Percentiles rank a stretch among this genome's conserved stretches.
Evolutionary conservation across 305 asterid species (phyloP).

Genomic region (Solanum hybrid): DNA sequence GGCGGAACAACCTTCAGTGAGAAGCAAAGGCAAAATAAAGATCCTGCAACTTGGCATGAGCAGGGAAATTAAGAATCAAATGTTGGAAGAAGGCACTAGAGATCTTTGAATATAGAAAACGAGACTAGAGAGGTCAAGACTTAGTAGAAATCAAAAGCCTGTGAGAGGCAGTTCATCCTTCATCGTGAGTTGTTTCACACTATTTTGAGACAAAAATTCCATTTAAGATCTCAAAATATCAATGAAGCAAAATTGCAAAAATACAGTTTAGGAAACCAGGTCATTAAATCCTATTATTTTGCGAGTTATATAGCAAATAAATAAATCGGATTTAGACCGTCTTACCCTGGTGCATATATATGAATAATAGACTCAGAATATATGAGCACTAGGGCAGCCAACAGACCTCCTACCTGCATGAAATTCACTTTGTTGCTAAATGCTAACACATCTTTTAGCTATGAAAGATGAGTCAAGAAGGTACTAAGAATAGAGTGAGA

Average conservation of each 20-base stretch:
- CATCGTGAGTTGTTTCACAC: background rate
- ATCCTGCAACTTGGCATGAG: background rate
- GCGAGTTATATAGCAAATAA: background rate
- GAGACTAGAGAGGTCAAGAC: background rate
- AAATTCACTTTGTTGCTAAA: background rate
- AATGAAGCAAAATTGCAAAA: background rate
- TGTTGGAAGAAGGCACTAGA: background rate
- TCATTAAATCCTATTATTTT: background rate
- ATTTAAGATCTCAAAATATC: background rate
- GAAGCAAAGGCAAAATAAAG: background rate
- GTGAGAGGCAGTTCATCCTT: background rate
- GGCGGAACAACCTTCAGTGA: background rate
- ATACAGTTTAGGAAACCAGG: background rate
- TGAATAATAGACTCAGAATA: slow-evolving; percentile 30
- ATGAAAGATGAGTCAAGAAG: background rate
- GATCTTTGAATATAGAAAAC: background rate
- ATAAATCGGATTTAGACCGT: background rate
- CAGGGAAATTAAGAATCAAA: background rate
- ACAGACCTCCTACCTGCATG: slow-evolving; percentile 32
- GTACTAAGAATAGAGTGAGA: background rate
- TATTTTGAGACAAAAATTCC: background rate
- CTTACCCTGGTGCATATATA: slow-evolving; percentile 44
- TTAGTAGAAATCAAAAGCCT: background rate
- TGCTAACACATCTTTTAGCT: background rate
- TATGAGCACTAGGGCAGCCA: slow-evolving; percentile 27